Percentiles rank a stretch among this genome's conserved stretches.
These are phyloP conservation scores for Ogataea paradorogensis DNA, from an alignment of 805 yeast genomes.

Conservation along the genomic window DNA sequence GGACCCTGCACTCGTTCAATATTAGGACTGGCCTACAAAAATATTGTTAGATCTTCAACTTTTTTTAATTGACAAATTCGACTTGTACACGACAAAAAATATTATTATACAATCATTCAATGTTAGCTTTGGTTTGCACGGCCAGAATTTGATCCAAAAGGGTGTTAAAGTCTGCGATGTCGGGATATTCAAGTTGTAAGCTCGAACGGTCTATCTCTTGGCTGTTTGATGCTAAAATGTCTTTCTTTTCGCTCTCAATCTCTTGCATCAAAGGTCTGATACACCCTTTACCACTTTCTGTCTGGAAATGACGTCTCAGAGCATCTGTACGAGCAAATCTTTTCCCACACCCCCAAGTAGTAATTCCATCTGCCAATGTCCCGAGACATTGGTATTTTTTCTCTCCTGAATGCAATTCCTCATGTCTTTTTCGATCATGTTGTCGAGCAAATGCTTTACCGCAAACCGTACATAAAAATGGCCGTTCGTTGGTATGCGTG, in stretches of 20 bases:
- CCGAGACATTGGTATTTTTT: constrained; percentile 75
- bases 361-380: constrained; percentile 47
- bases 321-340: constrained; percentile 81
- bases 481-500: constrained; percentile 85
- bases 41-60: constrained; percentile 2
- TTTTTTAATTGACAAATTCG: constrained; percentile 12
- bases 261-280: constrained; percentile 66
- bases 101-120: neutral
- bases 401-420: constrained; percentile 72
- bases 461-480: constrained; percentile 68
- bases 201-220: too few species aligned
- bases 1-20: neutral
- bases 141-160: constrained; percentile 24
- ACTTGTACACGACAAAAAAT: constrained; percentile 15
- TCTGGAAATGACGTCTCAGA: constrained; percentile 71
- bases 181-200: neutral
- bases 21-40: constrained; percentile 1
- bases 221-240: neutral
- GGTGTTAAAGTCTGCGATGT: constrained; percentile 16
- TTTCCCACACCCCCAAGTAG: constrained; percentile 77
- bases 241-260: constrained; percentile 29
- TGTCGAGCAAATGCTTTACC: constrained; percentile 81
- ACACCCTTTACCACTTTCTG: constrained; percentile 75
- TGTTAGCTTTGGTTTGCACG: constrained; percentile 4
- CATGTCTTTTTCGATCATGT: constrained; percentile 76